phyloP scores from a whole-genome alignment of 2,329 filamentous ascomycete species.

The Microsporum canis region DNA sequence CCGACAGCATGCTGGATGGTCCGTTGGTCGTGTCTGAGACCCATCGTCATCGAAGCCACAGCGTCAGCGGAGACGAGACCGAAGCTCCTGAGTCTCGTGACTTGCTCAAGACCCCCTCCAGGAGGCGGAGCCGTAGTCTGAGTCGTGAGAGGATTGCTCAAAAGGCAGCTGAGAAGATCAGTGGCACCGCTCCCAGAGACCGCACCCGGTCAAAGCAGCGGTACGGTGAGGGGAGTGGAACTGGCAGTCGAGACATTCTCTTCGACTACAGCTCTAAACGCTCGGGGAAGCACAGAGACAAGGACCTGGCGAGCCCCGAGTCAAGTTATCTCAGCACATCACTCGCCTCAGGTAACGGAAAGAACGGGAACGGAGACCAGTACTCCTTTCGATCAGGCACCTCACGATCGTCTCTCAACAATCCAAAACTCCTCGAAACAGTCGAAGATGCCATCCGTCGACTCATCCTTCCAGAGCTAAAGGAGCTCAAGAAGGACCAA shows the following conservation, averaged over 20 bases:
- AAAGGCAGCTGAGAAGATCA: slow-evolving; percentile 54
- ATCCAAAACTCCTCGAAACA: slow-evolving; percentile 78
- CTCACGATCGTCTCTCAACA: slow-evolving; percentile 70
- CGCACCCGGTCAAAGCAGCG: slow-evolving; percentile 32
- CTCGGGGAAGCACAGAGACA: slow-evolving; percentile 42
- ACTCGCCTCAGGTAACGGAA: slow-evolving; percentile 33
- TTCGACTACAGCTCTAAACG: slow-evolving; percentile 32
- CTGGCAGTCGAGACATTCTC: slow-evolving; percentile 29
- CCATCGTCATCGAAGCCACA: slow-evolving; percentile 44
- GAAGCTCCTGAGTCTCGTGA: slow-evolving; percentile 18
- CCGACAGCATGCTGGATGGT: slow-evolving; percentile 58
- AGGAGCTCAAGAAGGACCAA: slow-evolving; percentile 80
- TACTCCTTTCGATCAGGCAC: slow-evolving; percentile 49
- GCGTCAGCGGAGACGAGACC: slow-evolving; percentile 47
- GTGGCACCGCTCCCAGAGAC: slow-evolving; percentile 36
- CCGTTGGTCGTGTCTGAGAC: slow-evolving; percentile 36
- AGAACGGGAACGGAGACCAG: slow-evolving; percentile 37
- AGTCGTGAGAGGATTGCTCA: slow-evolving; percentile 55
- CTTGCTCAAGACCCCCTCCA: slow-evolving; percentile 45
- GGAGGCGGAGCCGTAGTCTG: slow-evolving; percentile 45
- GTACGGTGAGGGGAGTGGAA: slow-evolving; percentile 32
- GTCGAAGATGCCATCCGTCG: slow-evolving; percentile 88
- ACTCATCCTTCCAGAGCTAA: slow-evolving; percentile 81
- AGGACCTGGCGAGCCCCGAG: slow-evolving; percentile 46
- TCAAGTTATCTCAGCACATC: slow-evolving; percentile 51